These are phyloP conservation scores for Leptographium procerum DNA, from an alignment of 2,329 filamentous ascomycete species.

Conservation along the genomic window DNA sequence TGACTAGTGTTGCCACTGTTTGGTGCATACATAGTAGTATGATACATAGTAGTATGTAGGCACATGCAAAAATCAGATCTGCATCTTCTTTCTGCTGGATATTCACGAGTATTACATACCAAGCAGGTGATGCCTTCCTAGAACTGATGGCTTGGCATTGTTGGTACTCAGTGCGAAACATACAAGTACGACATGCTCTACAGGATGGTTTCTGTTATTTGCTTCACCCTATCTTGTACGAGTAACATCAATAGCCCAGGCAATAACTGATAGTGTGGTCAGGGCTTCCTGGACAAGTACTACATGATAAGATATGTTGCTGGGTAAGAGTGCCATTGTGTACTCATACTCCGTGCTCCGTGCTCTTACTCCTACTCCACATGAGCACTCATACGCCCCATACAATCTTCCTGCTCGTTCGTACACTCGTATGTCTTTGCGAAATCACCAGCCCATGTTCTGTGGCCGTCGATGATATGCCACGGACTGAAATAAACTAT, in stretches of 20 bases:
- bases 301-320: background rate
- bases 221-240: too few species aligned
- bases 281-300: background rate
- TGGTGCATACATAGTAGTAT: background rate
- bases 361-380: background rate
- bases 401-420: background rate
- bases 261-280: too few species aligned
- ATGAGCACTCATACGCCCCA: background rate
- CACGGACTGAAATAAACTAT: background rate
- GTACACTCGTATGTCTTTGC: background rate
- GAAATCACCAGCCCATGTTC: background rate
- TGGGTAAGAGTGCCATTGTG: background rate
- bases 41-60: too few species aligned
- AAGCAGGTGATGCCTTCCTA: too few species aligned
- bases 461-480: background rate
- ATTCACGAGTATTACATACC: too few species aligned
- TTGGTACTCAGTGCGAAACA: too few species aligned
- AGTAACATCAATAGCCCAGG: too few species aligned
- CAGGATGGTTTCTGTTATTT: too few species aligned
- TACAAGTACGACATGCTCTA: too few species aligned
- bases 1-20: background rate
- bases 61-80: too few species aligned
- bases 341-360: background rate
- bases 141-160: too few species aligned
- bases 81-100: too few species aligned